Conservation (phyloP, 2,329 filamentous ascomycete genomes). For the Aspergillus pseudonomiae region DNA sequence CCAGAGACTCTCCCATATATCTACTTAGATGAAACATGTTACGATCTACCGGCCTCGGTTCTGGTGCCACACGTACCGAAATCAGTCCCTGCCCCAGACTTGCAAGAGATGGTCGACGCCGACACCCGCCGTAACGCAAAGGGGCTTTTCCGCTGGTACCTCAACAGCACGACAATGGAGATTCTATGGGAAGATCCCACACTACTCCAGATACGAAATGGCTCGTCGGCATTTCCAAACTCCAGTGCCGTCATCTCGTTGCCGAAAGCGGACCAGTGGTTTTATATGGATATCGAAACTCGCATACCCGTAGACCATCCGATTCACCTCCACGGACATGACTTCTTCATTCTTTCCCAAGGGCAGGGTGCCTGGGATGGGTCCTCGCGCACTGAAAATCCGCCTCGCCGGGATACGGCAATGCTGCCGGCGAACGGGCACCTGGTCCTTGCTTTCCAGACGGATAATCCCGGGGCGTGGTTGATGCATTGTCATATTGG, state of each 20-base stretch:
- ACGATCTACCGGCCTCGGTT: constrained; percentile 21
- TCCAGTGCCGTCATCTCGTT: no score
- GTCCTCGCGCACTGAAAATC: constrained; percentile 36
- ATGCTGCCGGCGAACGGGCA: constrained; percentile 66
- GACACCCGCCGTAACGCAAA: constrained; percentile 4
- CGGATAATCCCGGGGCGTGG: constrained; percentile 56
- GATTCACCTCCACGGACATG: constrained; percentile 14
- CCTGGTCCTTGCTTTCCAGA: constrained; percentile 57
- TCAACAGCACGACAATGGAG: constrained; percentile 14
- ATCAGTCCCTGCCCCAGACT: constrained; percentile 15
- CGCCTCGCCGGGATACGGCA: constrained; percentile 69
- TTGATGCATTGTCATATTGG: constrained; percentile 77
- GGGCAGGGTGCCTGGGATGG: not conserved
- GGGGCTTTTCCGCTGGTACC: constrained; percentile 17
- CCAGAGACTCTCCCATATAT: constrained; percentile 18
- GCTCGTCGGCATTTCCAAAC: no score
- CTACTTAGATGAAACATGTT: constrained; percentile 20
- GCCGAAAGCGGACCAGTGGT: no score
- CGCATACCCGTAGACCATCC: constrained; percentile 3
- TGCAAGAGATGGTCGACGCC: constrained; percentile 9
- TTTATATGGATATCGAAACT: no score
- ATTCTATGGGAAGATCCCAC: constrained; percentile 17
- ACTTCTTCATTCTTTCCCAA: constrained; percentile 12
- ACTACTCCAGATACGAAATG: constrained; percentile 3
- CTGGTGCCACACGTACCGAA: constrained; percentile 25